phyloP scores from a whole-genome alignment of 78 protist species.

The Dictyostelium firmibasis region DNA sequence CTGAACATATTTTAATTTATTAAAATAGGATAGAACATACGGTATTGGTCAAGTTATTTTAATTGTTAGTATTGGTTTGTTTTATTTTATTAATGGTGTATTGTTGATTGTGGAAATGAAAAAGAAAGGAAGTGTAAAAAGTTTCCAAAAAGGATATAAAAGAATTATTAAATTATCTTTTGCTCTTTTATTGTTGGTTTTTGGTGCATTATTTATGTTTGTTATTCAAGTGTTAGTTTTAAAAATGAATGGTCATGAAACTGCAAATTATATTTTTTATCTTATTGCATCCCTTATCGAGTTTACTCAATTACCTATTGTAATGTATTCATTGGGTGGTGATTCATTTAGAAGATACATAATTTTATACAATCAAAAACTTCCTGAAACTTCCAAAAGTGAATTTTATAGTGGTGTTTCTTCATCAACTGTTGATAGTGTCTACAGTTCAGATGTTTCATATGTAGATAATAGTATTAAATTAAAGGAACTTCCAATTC shows the following conservation, averaged over 20 bases:
- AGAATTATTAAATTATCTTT: background rate
- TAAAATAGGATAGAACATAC: background rate
- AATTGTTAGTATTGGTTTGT: background rate
- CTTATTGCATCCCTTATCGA: background rate
- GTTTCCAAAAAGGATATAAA: background rate
- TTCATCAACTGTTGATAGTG: background rate
- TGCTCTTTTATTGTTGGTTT: background rate
- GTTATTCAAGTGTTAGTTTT: background rate
- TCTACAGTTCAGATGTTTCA: background rate
- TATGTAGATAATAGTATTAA: background rate
- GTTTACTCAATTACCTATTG: background rate
- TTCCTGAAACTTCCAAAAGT: background rate
- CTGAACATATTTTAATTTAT: no score
- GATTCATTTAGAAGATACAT: background rate
- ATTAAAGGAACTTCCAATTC: background rate
- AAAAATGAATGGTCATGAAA: background rate
- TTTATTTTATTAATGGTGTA: background rate
- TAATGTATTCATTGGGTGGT: background rate
- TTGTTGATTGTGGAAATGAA: background rate
- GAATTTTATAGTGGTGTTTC: background rate
- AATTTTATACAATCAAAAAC: background rate
- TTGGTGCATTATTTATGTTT: background rate
- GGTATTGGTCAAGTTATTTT: background rate
- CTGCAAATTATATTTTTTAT: background rate
- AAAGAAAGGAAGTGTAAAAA: background rate